phyloP scores from a whole-genome alignment of 768 basidiomycete species.

The Kwoniella botswanensis region DNA sequence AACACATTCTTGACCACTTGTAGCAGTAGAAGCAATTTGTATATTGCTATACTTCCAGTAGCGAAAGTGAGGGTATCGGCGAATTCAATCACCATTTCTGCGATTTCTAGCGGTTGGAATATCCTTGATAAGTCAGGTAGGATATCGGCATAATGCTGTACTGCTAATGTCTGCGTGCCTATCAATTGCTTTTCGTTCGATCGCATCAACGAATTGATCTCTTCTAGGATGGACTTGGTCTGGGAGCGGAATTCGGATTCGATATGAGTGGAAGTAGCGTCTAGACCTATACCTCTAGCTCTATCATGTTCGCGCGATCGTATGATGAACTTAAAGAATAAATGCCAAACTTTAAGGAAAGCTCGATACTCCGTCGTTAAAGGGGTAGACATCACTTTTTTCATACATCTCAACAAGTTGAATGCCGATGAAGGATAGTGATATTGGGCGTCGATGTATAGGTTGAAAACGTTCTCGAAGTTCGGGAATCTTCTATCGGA shows the following conservation, averaged over 20 bases:
- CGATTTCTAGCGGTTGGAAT: conserved; percentile 79
- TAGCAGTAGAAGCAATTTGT: conserved; percentile 92
- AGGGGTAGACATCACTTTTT: conserved; percentile 75
- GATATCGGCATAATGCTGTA: conserved; percentile 91
- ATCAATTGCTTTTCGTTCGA: conserved; percentile 82
- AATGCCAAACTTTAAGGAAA: conserved; percentile 94
- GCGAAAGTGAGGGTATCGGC: conserved; percentile 76
- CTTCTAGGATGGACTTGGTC: conserved; percentile 72
- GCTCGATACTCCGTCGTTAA: conserved; percentile 77
- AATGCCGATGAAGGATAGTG: conserved; percentile 77
- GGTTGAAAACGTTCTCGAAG: conserved; percentile 89
- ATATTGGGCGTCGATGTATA: conserved; percentile 91
- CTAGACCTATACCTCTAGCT: conserved; percentile 72
- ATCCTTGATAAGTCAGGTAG: conserved; percentile 84
- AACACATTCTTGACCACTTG: conserved; percentile 89
- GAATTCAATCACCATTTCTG: conserved; percentile 83
- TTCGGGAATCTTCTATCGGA: conserved; percentile 94
- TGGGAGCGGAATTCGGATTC: conserved; percentile 85
- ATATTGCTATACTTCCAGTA: conserved; percentile 86
- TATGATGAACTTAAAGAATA: conserved; percentile 92
- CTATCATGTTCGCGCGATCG: conserved; percentile 88
- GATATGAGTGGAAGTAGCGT: conserved; percentile 81
- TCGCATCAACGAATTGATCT: conserved; percentile 89
- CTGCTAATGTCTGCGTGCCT: conserved; percentile 90
- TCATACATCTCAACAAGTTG: conserved; percentile 86